phyloP scores from a whole-genome alignment of 192 early-diverging fungal genomes.

The Nowakowskiella sp. region DNA sequence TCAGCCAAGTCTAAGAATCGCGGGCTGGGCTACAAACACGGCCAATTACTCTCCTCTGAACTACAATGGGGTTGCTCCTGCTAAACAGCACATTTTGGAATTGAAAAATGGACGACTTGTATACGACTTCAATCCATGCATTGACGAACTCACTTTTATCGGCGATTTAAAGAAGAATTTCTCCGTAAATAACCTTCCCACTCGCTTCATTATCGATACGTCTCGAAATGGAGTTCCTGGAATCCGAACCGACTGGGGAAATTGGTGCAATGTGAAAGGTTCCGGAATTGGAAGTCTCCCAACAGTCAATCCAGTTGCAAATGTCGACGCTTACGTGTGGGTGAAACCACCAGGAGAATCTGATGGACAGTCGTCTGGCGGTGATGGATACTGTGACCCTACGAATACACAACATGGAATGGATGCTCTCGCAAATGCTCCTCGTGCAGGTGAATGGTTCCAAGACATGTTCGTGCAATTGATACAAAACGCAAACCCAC shows the following conservation, averaged over 20 bases:
- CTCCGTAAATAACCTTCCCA: slow-evolving; percentile 10
- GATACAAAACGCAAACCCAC: slow-evolving; percentile 39
- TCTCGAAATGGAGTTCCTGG: slow-evolving; percentile 15
- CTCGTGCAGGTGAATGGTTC: slow-evolving; percentile 42
- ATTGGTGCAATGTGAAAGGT: slow-evolving; percentile 31
- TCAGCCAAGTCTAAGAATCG: slow-evolving; percentile 11
- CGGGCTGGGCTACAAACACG: slow-evolving; percentile 30
- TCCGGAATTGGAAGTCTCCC: slow-evolving; percentile 19
- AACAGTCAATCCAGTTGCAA: slow-evolving; percentile 17
- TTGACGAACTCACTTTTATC: slow-evolving; percentile 25
- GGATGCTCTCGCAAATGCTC: slow-evolving; percentile 23
- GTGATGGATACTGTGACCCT: slow-evolving; percentile 22
- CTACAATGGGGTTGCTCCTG: slow-evolving; percentile 18
- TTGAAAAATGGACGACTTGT: neutral
- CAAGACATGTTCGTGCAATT: slow-evolving; percentile 35
- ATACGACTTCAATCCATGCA: slow-evolving; percentile 25
- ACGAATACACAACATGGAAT: slow-evolving; percentile 5
- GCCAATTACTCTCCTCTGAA: slow-evolving; percentile 44
- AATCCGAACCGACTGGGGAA: slow-evolving; percentile 23
- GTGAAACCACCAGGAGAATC: slow-evolving; percentile 35
- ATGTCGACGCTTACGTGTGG: slow-evolving; percentile 39
- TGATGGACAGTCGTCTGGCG: slow-evolving; percentile 31
- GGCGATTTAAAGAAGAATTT: slow-evolving; percentile 5
- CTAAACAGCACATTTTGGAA: neutral
- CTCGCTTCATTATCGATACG: slow-evolving; percentile 25